These are phyloP conservation scores for Pelargonium fulgidum DNA, from an alignment of 441 rosid genomes.

Conservation along the genomic window DNA sequence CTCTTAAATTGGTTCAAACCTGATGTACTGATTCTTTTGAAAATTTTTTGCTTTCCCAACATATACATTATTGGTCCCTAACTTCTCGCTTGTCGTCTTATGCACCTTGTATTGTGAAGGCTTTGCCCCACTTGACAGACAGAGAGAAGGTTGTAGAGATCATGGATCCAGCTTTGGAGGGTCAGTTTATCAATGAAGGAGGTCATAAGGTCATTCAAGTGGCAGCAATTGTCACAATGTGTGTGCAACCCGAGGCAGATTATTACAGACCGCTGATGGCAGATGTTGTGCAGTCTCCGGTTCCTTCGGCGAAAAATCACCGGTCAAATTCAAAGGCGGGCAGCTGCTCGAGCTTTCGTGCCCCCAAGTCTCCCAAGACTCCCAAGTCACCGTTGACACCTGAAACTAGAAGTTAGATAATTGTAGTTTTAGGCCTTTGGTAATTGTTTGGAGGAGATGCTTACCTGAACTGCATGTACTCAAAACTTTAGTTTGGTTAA, in stretches of 20 bases:
- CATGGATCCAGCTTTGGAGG: slow-evolving; percentile 79
- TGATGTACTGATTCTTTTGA: not conserved
- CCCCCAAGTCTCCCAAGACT: slow-evolving; percentile 38
- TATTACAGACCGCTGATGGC: slow-evolving; percentile 93
- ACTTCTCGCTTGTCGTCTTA: not conserved
- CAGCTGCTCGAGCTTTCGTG: slow-evolving; percentile 42
- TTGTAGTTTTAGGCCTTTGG: too few relatives aligned
- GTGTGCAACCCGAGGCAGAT: slow-evolving; percentile 86
- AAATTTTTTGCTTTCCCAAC: not conserved
- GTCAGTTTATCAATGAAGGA: slow-evolving; percentile 84
- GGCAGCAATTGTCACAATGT: slow-evolving; percentile 97
- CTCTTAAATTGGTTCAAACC: too few relatives aligned
- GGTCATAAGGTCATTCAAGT: slow-evolving; percentile 81
- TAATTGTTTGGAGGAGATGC: too few relatives aligned
- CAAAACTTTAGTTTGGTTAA: too few relatives aligned
- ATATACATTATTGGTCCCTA: not conserved
- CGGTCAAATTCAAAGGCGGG: slow-evolving; percentile 44
- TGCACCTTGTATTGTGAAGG: slow-evolving; percentile 33
- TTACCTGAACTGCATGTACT: too few relatives aligned
- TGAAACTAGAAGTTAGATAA: not conserved
- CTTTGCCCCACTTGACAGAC: slow-evolving; percentile 65
- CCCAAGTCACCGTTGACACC: slow-evolving; percentile 14
- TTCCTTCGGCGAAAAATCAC: slow-evolving; percentile 65
- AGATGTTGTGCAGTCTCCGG: slow-evolving; percentile 81
- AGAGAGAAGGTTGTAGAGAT: slow-evolving; percentile 73